Conservation (phyloP, 257 asterid species). For the Voacanga thouarsii region DNA sequence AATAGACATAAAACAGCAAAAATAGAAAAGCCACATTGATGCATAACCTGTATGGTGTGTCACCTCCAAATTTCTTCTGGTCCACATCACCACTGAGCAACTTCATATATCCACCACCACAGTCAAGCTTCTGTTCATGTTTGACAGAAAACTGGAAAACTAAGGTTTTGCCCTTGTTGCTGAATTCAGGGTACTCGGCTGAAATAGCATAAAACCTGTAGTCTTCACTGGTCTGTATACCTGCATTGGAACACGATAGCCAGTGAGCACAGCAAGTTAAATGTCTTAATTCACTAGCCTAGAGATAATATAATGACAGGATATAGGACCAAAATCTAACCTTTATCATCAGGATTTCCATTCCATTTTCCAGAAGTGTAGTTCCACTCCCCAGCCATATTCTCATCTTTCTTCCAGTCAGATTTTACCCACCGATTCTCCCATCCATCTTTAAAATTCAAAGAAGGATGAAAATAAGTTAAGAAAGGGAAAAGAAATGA, state of each 20-base stretch:
- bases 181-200: constrained; percentile 91
- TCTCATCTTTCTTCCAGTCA: constrained; percentile 96
- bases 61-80: constrained; percentile 94
- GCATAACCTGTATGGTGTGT: constrained; percentile 81
- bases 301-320: background rate
- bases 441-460: constrained; percentile 67
- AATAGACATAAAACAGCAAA: background rate
- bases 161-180: constrained; percentile 83
- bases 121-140: constrained; percentile 99
- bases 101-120: constrained; percentile 99
- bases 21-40: background rate
- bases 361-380: constrained; percentile 95
- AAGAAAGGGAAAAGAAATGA: background rate
- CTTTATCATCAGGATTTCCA: constrained; percentile 75
- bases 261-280: background rate
- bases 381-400: constrained; percentile 94
- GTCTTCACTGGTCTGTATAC: constrained; percentile 94
- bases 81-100: constrained; percentile 80
- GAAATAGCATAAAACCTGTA: constrained; percentile 91
- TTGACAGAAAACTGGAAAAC: constrained; percentile 93
- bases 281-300: background rate
- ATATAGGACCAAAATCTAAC: constrained; percentile 20
- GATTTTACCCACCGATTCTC: constrained; percentile 92
- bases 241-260: constrained; percentile 24
- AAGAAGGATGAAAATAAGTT: background rate